Evolutionary conservation across 768 basidiomycete species (phyloP), one percentile per base, ranked within the genome.

Genomic region (Suillus tomentosus): DNA sequence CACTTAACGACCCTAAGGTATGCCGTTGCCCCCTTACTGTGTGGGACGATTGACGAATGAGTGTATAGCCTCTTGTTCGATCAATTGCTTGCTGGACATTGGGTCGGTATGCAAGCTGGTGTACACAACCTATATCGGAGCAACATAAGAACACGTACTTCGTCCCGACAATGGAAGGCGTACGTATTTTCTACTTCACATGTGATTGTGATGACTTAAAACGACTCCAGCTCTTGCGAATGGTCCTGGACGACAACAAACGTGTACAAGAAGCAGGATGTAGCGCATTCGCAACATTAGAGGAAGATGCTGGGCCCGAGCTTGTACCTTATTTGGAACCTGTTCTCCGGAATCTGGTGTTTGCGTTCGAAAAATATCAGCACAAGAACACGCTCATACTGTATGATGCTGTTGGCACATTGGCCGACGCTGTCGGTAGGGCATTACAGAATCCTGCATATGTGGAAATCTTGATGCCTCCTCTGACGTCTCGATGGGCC

Each of bases 71-170:
- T 22, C 90, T 99, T 47, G 94, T 99, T 10, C 90, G 97, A 63
- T 98, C 97, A 3, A 99, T 99, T 71, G 95, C 96, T 17, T 99
- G 97, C 76, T 99, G 97, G 97, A 98, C 96, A 0, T 83, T 99
- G n/a, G 96, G 97, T 17, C 90, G 97, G 59, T 99, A 99, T 77
- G 94, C 96, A 39, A 94, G 92, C 72, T 99, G 97, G 97, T 94
- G 92, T 69, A 94, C 92, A n/a, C 88, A 91, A 73, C 84, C 87
- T 34, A 81, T 84, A 65, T 90, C 90, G 3, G 90, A 93, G 62
- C 94, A 95, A 60, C 95, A 96, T 80, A 93, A 92, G 77, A 89
- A 84, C 61, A 83, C 82, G 62, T 99, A 90, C 79, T 99, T 99
- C 74, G 89, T 99, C 37, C 97, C 97, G 0, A 96, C 95, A 15